These are phyloP conservation scores for Globisporangium takayamanum DNA, from an alignment of 352 stramenopile genomes.

Conservation along the genomic window DNA sequence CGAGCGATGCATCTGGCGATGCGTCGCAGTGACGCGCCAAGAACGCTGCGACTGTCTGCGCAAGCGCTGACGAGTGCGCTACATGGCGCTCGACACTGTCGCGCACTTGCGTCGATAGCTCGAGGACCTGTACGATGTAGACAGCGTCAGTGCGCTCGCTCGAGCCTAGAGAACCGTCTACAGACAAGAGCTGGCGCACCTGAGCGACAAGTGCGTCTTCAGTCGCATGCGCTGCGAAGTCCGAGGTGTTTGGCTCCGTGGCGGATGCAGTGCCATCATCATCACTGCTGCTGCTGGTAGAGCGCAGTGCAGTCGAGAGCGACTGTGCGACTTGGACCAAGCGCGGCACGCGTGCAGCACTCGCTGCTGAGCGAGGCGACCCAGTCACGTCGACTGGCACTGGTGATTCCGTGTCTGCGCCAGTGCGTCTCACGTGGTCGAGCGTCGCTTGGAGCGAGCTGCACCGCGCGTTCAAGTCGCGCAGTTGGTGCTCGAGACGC, in stretches of 20 bases:
- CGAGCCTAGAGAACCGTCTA: background rate
- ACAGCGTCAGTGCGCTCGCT: background rate
- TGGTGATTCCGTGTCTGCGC: too few relatives aligned
- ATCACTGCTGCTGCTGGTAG: too few relatives aligned
- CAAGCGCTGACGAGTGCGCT: slow-evolving; percentile 9
- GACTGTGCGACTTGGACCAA: slow-evolving; percentile 3
- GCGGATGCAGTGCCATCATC: background rate
- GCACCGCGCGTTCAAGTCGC: slow-evolving; percentile 10
- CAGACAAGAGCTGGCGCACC: slow-evolving; percentile 6
- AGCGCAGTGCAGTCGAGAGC: slow-evolving; percentile 7
- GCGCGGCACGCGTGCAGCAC: slow-evolving; percentile 10
- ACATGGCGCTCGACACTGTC: slow-evolving; percentile 3
- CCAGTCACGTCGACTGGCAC: too few relatives aligned
- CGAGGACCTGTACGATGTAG: slow-evolving; percentile 4
- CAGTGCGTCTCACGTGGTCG: background rate
- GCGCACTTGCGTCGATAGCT: slow-evolving; percentile 13
- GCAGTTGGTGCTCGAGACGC: slow-evolving; percentile 13
- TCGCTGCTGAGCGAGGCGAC: too few relatives aligned
- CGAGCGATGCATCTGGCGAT: background rate
- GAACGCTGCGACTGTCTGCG: slow-evolving; percentile 21
- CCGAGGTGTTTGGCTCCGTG: too few relatives aligned
- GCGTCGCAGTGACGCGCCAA: slow-evolving; percentile 17
- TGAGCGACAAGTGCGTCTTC: slow-evolving; percentile 14
- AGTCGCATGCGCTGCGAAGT: slow-evolving; percentile 9
- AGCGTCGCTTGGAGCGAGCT: slow-evolving; percentile 4